These are phyloP conservation scores for Lachnellula hyalina DNA, from an alignment of 2,329 filamentous ascomycete species.

Conservation along the genomic window DNA sequence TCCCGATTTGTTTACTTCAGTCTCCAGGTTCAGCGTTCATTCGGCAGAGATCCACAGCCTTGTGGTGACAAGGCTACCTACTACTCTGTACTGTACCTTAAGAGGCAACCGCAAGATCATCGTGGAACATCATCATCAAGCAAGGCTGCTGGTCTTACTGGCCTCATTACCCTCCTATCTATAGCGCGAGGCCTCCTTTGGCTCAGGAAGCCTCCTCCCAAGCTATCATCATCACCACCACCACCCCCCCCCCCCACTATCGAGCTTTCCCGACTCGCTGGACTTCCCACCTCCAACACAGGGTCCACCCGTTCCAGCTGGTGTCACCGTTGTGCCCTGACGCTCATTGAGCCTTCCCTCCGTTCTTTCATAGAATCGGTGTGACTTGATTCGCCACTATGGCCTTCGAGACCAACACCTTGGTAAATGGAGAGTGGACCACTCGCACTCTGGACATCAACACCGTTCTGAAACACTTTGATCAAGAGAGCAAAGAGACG, in stretches of 20 bases:
- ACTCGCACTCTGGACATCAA: conserved; percentile 36
- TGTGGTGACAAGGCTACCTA: neutral
- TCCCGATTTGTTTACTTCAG: neutral
- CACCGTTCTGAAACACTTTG: conserved; percentile 35
- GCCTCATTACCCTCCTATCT: neutral
- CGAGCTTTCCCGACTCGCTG: neutral
- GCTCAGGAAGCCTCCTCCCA: neutral
- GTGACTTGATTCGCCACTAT: conserved; percentile 14
- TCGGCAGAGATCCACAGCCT: neutral
- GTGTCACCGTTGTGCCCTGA: conserved; percentile 1
- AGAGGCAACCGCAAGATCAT: neutral
- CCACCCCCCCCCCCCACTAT: neutral
- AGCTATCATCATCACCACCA: neutral
- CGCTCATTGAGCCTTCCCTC: neutral
- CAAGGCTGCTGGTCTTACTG: neutral
- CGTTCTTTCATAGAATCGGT: conserved; percentile 4
- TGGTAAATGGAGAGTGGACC: conserved; percentile 33
- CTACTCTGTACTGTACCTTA: neutral
- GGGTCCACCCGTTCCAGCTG: neutral
- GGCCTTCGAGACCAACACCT: conserved; percentile 28
- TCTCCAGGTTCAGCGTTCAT: neutral
- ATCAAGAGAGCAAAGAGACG: conserved; percentile 30
- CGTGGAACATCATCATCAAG: neutral
- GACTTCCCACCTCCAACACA: neutral
- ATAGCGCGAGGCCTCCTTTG: neutral